phyloP scores from a whole-genome alignment of 2,329 filamentous ascomycete species.

The Fusarium tjaetaba region DNA sequence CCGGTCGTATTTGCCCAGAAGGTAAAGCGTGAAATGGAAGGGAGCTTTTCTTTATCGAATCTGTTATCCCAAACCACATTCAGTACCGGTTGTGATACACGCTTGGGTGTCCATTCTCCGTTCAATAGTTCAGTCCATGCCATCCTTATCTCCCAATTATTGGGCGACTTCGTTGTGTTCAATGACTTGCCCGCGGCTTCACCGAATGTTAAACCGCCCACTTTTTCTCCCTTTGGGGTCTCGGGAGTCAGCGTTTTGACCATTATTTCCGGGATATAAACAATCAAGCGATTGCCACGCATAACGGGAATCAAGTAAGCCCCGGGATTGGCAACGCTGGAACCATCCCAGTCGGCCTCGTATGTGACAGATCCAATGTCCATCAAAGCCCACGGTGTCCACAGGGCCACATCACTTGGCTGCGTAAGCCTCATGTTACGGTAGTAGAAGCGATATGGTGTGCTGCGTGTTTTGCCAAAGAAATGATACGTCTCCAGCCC shows the following conservation, averaged over 20 bases:
- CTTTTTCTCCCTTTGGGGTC: not conserved
- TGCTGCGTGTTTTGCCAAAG: not conserved
- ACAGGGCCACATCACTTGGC: not conserved
- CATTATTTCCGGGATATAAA: not conserved
- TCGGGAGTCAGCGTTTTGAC: not conserved
- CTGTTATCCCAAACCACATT: not conserved
- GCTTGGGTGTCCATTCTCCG: not conserved
- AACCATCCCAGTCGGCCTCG: not conserved
- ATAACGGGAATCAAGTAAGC: not conserved
- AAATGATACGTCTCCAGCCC: not conserved
- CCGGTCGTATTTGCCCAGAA: not conserved
- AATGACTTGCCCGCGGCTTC: not conserved
- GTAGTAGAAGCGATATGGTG: not conserved
- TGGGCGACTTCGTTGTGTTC: not conserved
- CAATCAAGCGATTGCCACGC: not conserved
- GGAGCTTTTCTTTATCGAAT: not conserved
- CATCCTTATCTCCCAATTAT: not conserved
- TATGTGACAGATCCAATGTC: not conserved
- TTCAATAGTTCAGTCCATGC: not conserved
- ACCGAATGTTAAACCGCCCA: not conserved
- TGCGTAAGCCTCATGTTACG: not conserved
- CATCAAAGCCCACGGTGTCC: not conserved
- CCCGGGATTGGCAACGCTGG: not conserved
- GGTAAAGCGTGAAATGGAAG: not conserved
- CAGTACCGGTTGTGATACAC: not conserved